Base-by-base conservation (phyloP, 768 basidiomycete genomes). In the Collybiopsis confluens region DNA sequence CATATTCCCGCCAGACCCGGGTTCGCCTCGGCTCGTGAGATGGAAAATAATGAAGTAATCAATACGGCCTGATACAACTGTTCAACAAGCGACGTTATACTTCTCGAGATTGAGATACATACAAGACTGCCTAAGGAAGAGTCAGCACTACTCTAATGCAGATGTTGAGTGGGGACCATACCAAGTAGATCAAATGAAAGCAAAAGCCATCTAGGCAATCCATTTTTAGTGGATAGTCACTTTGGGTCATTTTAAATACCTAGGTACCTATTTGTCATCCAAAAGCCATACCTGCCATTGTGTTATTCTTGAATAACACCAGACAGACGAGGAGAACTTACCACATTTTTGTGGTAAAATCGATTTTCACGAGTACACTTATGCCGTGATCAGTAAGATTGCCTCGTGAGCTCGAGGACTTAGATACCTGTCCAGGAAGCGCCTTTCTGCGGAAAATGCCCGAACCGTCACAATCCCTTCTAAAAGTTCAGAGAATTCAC, bases 391-490 rank as follows among this genome's bases (percentile, higher is more conserved):
- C n/a, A n/a, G n/a, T n/a, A n/a, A n/a, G n/a, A n/a, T n/a, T n/a
- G n/a, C n/a, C n/a, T n/a, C n/a, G n/a, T n/a, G n/a, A n/a, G n/a
- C n/a, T n/a, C n/a, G n/a, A n/a, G n/a, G n/a, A n/a, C n/a, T n/a
- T n/a, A n/a, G n/a, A n/a, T n/a, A n/a, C 55, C 78, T 79, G 51
- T 88, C 79, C 59, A 94, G 71, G 76, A 98, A 96, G 4, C 81
- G 72, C 37, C 71, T 71, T 64, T 96, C 92, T 0, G 84, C 87
- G 0, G 88, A 86, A 70, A 96, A 98, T 0, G 94, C 94, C 54
- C 94, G 81, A 38, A 96, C 89, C 4, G 92, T 93, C n/a, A 93
- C 89, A 42, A 95, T 90, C 21, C 92, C 92, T 48, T 93, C 89
- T 18, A 96, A 67, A 9, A 94, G 68, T 62, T 92, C 91, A 11